Evolutionary conservation across 108 stramenopile species (phyloP).

Genomic region (Fragilaria crotonensis): DNA sequence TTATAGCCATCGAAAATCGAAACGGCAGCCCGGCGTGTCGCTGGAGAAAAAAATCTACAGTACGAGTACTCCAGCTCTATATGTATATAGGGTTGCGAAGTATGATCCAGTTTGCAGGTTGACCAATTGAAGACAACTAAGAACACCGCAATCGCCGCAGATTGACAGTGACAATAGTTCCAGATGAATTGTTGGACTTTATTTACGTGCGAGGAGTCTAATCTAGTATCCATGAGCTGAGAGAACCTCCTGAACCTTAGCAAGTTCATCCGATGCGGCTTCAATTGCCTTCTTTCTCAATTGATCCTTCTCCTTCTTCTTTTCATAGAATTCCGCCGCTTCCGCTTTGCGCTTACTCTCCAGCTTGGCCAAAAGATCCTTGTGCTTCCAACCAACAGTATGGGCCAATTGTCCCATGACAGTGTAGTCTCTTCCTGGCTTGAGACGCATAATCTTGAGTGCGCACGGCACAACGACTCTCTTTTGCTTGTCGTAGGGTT

Average conservation of each 20-base stretch:
- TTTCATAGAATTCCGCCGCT: slow-evolving; percentile 88
- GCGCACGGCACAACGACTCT: slow-evolving; percentile 97
- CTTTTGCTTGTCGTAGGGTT: slow-evolving; percentile 98
- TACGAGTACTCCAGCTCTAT: no score
- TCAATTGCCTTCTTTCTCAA: slow-evolving; percentile 69
- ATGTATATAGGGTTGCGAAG: no score
- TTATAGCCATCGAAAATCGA: no score
- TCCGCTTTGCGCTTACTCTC: slow-evolving; percentile 95
- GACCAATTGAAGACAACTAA: no score
- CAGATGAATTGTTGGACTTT: no score
- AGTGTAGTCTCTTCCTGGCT: slow-evolving; percentile 88
- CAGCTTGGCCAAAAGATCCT: slow-evolving; percentile 81
- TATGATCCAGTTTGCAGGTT: no score
- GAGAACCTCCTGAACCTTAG: slow-evolving; percentile 83
- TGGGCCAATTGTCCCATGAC: slow-evolving; percentile 89
- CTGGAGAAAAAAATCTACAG: no score
- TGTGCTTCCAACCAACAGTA: slow-evolving; percentile 98
- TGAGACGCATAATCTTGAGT: slow-evolving; percentile 89
- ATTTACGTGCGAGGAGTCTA: no score
- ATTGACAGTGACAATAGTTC: no score
- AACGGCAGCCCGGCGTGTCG: no score
- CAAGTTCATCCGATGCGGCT: slow-evolving; percentile 67
- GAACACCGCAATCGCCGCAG: no score
- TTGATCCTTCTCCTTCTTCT: slow-evolving; percentile 85
- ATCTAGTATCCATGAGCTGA: slow-evolving; percentile 76